Percentiles rank a stretch among this genome's conserved stretches.
These are phyloP conservation scores for Whalleya microplaca DNA, from an alignment of 2,329 filamentous ascomycete species.

Conservation along the genomic window DNA sequence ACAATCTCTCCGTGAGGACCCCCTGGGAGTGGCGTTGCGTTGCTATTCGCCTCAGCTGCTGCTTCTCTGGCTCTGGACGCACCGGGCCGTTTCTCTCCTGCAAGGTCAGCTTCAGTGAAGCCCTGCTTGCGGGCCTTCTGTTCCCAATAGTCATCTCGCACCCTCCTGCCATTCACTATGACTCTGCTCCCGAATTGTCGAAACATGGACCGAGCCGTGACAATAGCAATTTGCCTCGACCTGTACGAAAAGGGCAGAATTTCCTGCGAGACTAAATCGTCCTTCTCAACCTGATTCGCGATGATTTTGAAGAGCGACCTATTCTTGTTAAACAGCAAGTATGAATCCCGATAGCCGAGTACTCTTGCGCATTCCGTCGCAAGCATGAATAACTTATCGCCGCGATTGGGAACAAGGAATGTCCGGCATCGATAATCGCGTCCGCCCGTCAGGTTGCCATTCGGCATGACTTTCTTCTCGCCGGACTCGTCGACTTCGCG, in stretches of 20 bases:
- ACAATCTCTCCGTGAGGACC: slow-evolving; percentile 83
- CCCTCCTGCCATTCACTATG: slow-evolving; percentile 84
- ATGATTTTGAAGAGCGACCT: slow-evolving; percentile 97
- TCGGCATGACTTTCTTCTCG: slow-evolving; percentile 87
- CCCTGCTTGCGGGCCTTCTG: slow-evolving; percentile 95
- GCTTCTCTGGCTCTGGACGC: slow-evolving; percentile 87
- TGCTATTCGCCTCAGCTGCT: slow-evolving; percentile 70
- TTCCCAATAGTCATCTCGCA: slow-evolving; percentile 99
- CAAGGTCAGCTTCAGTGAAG: slow-evolving; percentile 94
- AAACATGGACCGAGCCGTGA: slow-evolving; percentile 98
- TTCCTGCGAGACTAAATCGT: slow-evolving; percentile 92
- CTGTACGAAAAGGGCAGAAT: slow-evolving; percentile 96
- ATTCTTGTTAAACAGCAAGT: slow-evolving; percentile 98
- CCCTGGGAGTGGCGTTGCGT: slow-evolving; percentile 58
- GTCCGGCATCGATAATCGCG: slow-evolving; percentile 93
- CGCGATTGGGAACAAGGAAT: slow-evolving; percentile 88
- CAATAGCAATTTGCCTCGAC: slow-evolving; percentile 97
- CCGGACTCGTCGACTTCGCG: slow-evolving; percentile 91
- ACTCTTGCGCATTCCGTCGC: slow-evolving; percentile 96
- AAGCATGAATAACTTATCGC: slow-evolving; percentile 96
- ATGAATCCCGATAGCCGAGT: slow-evolving; percentile 94
- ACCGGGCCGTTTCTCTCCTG: slow-evolving; percentile 93
- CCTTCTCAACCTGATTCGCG: slow-evolving; percentile 92
- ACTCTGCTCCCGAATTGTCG: slow-evolving; percentile 95
- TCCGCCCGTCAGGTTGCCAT: slow-evolving; percentile 79